phyloP scores from a whole-genome alignment of 2,329 filamentous ascomycete species.

The Annulohypoxylon truncatum region DNA sequence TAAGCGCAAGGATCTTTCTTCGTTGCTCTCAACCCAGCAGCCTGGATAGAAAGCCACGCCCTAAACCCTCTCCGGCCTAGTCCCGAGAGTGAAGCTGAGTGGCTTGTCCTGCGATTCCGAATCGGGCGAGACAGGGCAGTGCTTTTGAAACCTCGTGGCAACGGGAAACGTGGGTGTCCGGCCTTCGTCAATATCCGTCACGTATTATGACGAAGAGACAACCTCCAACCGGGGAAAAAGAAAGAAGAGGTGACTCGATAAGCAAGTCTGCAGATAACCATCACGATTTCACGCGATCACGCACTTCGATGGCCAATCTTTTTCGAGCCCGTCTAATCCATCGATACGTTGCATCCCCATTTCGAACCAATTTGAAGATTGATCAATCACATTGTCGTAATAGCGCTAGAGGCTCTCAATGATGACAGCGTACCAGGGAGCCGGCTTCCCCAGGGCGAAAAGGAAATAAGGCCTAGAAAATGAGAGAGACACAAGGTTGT shows the following conservation, averaged over 20 bases:
- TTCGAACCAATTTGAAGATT: conserved; percentile 32
- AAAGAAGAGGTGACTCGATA: conserved; percentile 23
- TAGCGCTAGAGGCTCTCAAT: conserved; percentile 14
- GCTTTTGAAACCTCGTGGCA: conserved; percentile 39
- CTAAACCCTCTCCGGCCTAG: conserved; percentile 48
- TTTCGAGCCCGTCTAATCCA: conserved; percentile 17
- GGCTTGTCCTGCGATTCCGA: conserved; percentile 35
- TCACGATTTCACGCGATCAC: conserved; percentile 31
- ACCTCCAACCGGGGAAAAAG: conserved; percentile 18
- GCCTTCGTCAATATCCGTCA: conserved; percentile 34
- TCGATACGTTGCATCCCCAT: conserved; percentile 41
- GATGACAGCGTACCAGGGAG: conserved; percentile 33
- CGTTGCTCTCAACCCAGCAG: conserved; percentile 47
- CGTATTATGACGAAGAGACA: conserved; percentile 37
- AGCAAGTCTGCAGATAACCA: conserved; percentile 23
- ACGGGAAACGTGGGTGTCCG: conserved; percentile 22
- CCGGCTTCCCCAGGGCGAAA: conserved; percentile 21
- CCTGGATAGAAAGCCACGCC: conserved; percentile 47
- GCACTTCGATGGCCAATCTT: conserved; percentile 23
- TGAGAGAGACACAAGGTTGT: conserved; percentile 33
- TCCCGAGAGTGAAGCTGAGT: conserved; percentile 29
- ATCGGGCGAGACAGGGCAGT: conserved; percentile 33
- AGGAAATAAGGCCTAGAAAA: conserved; percentile 26
- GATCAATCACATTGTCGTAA: conserved; percentile 37
- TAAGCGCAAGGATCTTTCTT: conserved; percentile 46